Conservation (phyloP, 2,329 filamentous ascomycete species). For the Alternaria alternata region DNA sequence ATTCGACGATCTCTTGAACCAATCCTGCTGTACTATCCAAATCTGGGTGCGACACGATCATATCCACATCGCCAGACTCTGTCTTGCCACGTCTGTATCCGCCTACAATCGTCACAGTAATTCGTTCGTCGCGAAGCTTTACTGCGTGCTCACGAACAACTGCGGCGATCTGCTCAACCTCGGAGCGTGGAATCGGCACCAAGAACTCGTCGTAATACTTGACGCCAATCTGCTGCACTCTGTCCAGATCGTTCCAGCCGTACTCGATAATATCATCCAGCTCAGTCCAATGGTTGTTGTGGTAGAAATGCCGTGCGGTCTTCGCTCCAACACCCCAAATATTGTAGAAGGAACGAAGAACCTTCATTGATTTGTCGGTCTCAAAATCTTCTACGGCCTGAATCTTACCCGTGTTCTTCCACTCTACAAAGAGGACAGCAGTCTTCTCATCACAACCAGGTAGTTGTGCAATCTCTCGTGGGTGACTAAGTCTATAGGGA, state of each 20-base stretch:
- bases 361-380: slow-evolving; percentile 68
- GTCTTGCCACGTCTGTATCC: slow-evolving; percentile 82
- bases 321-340: slow-evolving; percentile 93
- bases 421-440: slow-evolving; percentile 79
- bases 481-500: slow-evolving; percentile 64
- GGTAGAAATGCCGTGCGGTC: slow-evolving; percentile 83
- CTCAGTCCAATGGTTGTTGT: slow-evolving; percentile 77
- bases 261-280: slow-evolving; percentile 86
- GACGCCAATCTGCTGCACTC: slow-evolving; percentile 90
- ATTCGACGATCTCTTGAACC: slow-evolving; percentile 73
- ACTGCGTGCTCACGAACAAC: slow-evolving; percentile 73
- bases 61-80: slow-evolving; percentile 81
- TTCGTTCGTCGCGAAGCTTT: slow-evolving; percentile 61
- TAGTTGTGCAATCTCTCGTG: slow-evolving; percentile 59
- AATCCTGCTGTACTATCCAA: slow-evolving; percentile 72
- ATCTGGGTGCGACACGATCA: slow-evolving; percentile 82
- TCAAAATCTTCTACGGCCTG: slow-evolving; percentile 71
- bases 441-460: slow-evolving; percentile 86
- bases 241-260: slow-evolving; percentile 76
- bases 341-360: slow-evolving; percentile 75
- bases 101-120: slow-evolving; percentile 74
- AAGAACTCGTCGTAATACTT: slow-evolving; percentile 92
- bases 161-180: slow-evolving; percentile 74
- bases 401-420: slow-evolving; percentile 68
- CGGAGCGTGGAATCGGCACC: slow-evolving; percentile 72